Evolutionary conservation across 2,329 filamentous ascomycete genomes (phyloP).

Genomic region (Sclerotinia subarctica): DNA sequence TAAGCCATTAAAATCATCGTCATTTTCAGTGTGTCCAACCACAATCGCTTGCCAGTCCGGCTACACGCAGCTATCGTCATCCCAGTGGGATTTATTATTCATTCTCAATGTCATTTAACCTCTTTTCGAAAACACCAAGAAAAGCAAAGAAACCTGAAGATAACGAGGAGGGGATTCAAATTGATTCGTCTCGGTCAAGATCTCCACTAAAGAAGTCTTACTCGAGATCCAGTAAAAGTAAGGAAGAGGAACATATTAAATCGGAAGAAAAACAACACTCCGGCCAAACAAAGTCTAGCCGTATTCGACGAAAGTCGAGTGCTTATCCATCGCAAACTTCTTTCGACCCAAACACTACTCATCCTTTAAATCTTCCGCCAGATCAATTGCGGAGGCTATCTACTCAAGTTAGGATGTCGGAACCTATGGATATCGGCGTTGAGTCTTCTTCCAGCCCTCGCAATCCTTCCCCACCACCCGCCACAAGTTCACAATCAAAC

Average conservation of each 20-base stretch:
- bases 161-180: slow-evolving; percentile 32
- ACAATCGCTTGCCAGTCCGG: slow-evolving; percentile 18
- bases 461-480: slow-evolving; percentile 52
- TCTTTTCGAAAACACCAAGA: slow-evolving; percentile 40
- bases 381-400: slow-evolving; percentile 80
- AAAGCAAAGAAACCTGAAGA: slow-evolving; percentile 37
- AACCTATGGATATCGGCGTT: slow-evolving; percentile 68
- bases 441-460: slow-evolving; percentile 50
- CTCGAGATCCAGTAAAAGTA: slow-evolving; percentile 33
- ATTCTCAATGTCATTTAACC: slow-evolving; percentile 29
- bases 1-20: background rate
- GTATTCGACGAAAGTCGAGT: slow-evolving; percentile 33
- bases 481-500: slow-evolving; percentile 35
- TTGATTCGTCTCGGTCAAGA: slow-evolving; percentile 30
- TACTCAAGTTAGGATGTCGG: slow-evolving; percentile 58
- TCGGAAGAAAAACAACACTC: slow-evolving; percentile 25
- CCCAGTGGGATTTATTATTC: slow-evolving; percentile 19
- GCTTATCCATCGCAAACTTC: slow-evolving; percentile 40
- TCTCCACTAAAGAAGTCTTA: slow-evolving; percentile 38
- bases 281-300: slow-evolving; percentile 36
- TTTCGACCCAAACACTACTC: slow-evolving; percentile 62
- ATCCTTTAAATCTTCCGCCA: slow-evolving; percentile 86
- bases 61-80: slow-evolving; percentile 18
- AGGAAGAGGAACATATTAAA: slow-evolving; percentile 34
- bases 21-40: slow-evolving; percentile 15